phyloP scores from a whole-genome alignment of 2,329 filamentous ascomycete genomes.

The Beauveria caledonica region DNA sequence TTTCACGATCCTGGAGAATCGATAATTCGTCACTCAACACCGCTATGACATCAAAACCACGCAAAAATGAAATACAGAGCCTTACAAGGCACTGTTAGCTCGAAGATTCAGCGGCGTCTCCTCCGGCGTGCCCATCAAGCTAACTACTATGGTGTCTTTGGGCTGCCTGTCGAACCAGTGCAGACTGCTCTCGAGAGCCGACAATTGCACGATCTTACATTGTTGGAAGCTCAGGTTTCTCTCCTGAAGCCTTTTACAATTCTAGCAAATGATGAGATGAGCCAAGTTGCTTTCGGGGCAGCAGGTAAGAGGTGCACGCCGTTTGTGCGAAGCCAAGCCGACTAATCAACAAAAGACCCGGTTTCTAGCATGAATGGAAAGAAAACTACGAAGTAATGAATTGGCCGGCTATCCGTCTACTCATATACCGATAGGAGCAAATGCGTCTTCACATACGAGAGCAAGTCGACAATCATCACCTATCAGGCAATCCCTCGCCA shows the following conservation, averaged over 20 bases:
- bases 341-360: neutral
- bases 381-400: too few relatives aligned
- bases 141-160: conserved; percentile 39
- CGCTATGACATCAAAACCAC: conserved; percentile 21
- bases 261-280: neutral
- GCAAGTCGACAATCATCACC: conserved; percentile 16
- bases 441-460: conserved; percentile 33
- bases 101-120: conserved; percentile 22
- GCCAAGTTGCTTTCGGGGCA: neutral
- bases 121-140: conserved; percentile 29
- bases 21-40: conserved; percentile 22
- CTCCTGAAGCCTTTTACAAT: neutral
- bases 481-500: neutral
- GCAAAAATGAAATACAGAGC: conserved; percentile 24
- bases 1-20: conserved; percentile 28
- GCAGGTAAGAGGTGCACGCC: neutral
- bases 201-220: neutral
- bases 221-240: neutral
- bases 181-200: conserved; percentile 17
- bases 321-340: neutral
- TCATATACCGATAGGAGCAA: conserved; percentile 19
- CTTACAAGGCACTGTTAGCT: conserved; percentile 23
- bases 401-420: too few relatives aligned
- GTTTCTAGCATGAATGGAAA: too few relatives aligned
- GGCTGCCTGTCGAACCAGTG: conserved; percentile 34